Evolutionary conservation across 345 rosid species (phyloP).

Genomic region (Lepidium sativum): DNA sequence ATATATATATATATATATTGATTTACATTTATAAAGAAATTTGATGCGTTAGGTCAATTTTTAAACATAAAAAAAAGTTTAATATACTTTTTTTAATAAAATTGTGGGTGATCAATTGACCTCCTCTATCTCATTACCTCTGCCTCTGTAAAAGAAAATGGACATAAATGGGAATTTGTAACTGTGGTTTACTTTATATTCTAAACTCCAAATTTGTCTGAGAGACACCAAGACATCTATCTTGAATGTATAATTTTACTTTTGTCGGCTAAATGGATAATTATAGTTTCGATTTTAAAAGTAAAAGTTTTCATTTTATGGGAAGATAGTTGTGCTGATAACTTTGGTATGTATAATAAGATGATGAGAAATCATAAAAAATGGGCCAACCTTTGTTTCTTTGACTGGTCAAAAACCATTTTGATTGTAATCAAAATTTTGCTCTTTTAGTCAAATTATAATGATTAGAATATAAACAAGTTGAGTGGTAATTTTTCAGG

Average conservation of each 20-base stretch:
- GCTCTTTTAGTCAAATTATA: slow-evolving; percentile 24
- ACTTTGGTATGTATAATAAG: neutral
- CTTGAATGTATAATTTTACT: neutral
- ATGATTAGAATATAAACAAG: slow-evolving; percentile 15
- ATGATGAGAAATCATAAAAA: slow-evolving; percentile 9
- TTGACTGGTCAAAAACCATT: slow-evolving; percentile 20
- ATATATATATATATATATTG: no score
- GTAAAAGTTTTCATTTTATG: neutral
- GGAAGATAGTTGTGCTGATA: slow-evolving; percentile 10
- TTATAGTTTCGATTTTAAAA: neutral
- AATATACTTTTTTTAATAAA: no score
- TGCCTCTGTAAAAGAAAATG: neutral
- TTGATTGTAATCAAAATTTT: slow-evolving; percentile 17
- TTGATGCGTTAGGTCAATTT: no score
- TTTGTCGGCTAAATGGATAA: slow-evolving; percentile 8
- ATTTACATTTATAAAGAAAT: no score
- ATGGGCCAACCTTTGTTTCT: slow-evolving; percentile 17
- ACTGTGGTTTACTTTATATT: slow-evolving; percentile 5
- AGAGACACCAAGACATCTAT: slow-evolving; percentile 5
- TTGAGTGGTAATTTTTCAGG: slow-evolving; percentile 15
- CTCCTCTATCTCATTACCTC: no score
- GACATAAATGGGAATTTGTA: neutral
- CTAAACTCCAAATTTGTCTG: slow-evolving; percentile 1
- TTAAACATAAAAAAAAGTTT: no score
- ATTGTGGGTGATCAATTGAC: no score